phyloP scores from a whole-genome alignment of 1,139 yeast species.

The Geotrichum citri-aurantii region DNA sequence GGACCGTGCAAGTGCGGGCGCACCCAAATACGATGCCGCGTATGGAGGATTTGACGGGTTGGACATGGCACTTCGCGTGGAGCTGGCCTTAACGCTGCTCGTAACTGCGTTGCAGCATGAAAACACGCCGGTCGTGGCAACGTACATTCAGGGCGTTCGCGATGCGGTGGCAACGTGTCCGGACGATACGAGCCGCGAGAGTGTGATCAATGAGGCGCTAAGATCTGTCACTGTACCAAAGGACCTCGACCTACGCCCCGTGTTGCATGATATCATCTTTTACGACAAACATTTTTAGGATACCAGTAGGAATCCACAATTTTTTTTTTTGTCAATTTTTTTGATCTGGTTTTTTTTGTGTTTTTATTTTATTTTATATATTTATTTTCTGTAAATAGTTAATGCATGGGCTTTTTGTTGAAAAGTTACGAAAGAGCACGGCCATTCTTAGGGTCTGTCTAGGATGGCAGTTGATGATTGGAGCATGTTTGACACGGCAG shows the following conservation, averaged over 20 bases:
- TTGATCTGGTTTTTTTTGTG: no score
- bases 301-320: background rate
- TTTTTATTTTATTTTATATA: background rate
- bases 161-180: constrained; percentile 22
- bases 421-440: no score
- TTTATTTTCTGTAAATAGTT: no score
- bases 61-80: constrained; percentile 23
- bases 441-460: background rate
- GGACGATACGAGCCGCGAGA: constrained; percentile 9
- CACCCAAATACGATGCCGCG: background rate
- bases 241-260: constrained; percentile 28
- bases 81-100: constrained; percentile 26
- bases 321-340: no score
- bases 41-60: constrained; percentile 14
- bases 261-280: constrained; percentile 25
- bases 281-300: constrained; percentile 9
- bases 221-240: constrained; percentile 27
- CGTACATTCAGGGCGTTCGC: constrained; percentile 26
- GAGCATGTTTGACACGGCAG: no score
- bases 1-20: background rate
- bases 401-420: no score
- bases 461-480: no score
- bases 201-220: constrained; percentile 24
- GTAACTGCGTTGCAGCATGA: constrained; percentile 27
- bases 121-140: constrained; percentile 21